Base-by-base conservation (phyloP, 202 grass and related monocot species). In the Hordeum pubiflorum region DNA sequence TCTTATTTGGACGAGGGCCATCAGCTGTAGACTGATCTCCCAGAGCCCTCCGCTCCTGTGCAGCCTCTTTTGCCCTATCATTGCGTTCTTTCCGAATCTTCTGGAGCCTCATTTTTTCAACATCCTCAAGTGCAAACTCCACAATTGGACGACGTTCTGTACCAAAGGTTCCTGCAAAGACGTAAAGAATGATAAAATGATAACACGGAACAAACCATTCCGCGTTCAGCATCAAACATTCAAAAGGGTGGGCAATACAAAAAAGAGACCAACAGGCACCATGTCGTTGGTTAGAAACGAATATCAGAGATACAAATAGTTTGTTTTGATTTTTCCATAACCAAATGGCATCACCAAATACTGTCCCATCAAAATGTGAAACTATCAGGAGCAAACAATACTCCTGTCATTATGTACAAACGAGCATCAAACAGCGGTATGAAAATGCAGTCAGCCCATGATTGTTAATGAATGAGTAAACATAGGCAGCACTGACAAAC, bases 51-150 rank as follows among this genome's bases (percentile, higher is more conserved):
- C 43, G 69, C 55, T 83, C 66, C 72, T 78, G 72, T 64, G 72
- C 83, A 10, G 22, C 79, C 72, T 83, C 73, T 70, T 74, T 50
- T 67, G 65, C 40, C 74, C 82, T 88, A 1, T 11, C 44, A 38
- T 59, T 6, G 0, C 67, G 81, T 61, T 91, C 84, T 15, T 82
- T 86, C 23, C 86, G 58, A 69, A 78, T 81, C 70, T 87, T 94
- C 43, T 91, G 84, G 55, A 91, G 62, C 79, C 87, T 85, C 79
- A 95, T 50, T 83, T 98, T 95, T 65, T 98, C 91, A 34, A 98
- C 67, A 77, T 95, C 83, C 73, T 98, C 96, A 55, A 95, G 86
- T 46, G 96, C 92, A 60, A 95, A 98, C 75, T 98, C 92, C 57
- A 93, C 92, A 75, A 95, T 91, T 15, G 96, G 96, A 22, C 96